Base-by-base conservation (phyloP, 371 early-diverging fungal species). In the Rhizopus delemar region DNA sequence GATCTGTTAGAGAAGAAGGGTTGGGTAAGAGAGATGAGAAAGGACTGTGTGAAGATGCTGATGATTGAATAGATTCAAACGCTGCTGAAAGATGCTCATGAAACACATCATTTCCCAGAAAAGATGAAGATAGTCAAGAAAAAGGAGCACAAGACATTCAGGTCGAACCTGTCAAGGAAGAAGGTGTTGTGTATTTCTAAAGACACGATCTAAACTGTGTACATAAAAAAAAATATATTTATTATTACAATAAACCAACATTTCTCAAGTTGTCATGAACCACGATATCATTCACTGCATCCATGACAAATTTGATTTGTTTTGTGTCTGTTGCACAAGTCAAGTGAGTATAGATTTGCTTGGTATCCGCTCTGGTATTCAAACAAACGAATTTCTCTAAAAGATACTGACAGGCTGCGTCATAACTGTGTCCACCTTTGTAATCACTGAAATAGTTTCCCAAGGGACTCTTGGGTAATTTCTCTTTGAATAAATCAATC, bases 401-500 rank as follows among this genome's bases (percentile, higher is more conserved):
- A 32, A 80, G 57, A 60, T 73, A 80, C 38, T 77, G 73, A 33
- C 77, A 75, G 0, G 76, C 91, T 8, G 77, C 70, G 54, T 92
- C 91, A 55, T 85, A 89, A 48, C 80, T 78, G 63, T 85, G 75
- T 38, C 80, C 84, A 51, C 90, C 90, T 65, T 69, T 73, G 66
- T 87, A 93, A 41, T 91, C 92, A 1, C 82, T 80, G 71, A 91
- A 93, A 74, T 83, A 91, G 6, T 84, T 67, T 5, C 63, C 61
- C 45, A 93, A 70, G 5, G 90, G 88, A 22, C 81, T 82, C 36
- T 73, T 68, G 15, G 75, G 73, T 16, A 93, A 56, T 62, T 93
- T 93, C 51, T 85, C 81, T 51, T 78, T 80, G 75, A 93, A 90
- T 36, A 91, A 64, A 66, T 93, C 93, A 56, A 91, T 87, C 70